Evolutionary conservation across 2,329 filamentous ascomycete genomes (phyloP).

Genomic region (Emericellopsis cladophorae): DNA sequence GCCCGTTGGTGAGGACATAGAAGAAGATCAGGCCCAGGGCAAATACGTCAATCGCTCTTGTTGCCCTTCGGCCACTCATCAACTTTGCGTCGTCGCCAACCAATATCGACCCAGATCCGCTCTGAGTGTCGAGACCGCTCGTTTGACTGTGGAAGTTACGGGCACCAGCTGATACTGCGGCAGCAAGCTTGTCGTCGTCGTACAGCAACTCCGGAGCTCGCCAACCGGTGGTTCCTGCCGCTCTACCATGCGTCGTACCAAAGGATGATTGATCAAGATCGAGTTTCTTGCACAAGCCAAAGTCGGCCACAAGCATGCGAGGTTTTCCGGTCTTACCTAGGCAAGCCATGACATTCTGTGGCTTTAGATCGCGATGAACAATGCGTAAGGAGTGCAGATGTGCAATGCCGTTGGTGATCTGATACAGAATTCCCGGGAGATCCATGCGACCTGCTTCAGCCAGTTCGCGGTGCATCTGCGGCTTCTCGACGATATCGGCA

Average conservation of each 20-base stretch:
- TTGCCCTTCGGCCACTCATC: constrained; percentile 61
- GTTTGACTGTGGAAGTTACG: too few relatives aligned
- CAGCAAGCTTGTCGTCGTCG: constrained; percentile 35
- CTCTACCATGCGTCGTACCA: constrained; percentile 85
- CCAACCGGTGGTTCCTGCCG: constrained; percentile 90
- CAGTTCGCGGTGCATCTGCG: constrained; percentile 51
- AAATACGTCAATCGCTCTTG: constrained; percentile 94
- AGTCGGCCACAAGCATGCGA: constrained; percentile 91
- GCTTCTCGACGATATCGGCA: constrained; percentile 79
- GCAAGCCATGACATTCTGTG: constrained; percentile 88
- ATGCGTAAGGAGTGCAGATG: constrained; percentile 88
- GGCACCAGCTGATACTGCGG: too few relatives aligned
- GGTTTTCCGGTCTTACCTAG: constrained; percentile 58
- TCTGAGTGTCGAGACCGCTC: constrained; percentile 29
- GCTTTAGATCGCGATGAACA: constrained; percentile 93
- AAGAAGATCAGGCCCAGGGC: constrained; percentile 96
- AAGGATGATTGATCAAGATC: constrained; percentile 92
- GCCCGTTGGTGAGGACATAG: constrained; percentile 89
- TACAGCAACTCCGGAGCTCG: constrained; percentile 87
- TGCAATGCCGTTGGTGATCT: constrained; percentile 79
- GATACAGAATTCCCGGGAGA: constrained; percentile 67
- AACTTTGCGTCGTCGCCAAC: constrained; percentile 40
- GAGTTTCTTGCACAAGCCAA: constrained; percentile 93
- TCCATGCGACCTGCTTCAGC: constrained; percentile 64
- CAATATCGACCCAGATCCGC: constrained; percentile 46